Percentiles rank a stretch among this genome's conserved stretches.
These are phyloP conservation scores for Epichloe bromicola DNA, from an alignment of 2,329 filamentous ascomycete genomes.

Conservation along the genomic window DNA sequence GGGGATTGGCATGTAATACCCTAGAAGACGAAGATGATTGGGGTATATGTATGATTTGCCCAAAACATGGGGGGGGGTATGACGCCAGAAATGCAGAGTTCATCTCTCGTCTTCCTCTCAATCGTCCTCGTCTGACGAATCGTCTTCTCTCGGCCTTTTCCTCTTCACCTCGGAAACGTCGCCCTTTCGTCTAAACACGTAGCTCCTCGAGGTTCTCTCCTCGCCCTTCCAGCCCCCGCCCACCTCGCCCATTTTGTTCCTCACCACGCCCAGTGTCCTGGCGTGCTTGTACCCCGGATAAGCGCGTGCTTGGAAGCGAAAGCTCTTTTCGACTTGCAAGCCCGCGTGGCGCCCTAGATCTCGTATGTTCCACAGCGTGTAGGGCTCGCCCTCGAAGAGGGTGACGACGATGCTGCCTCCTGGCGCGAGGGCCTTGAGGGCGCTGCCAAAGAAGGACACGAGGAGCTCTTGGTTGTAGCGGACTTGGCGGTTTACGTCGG, in stretches of 20 bases:
- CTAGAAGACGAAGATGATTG: too few relatives aligned
- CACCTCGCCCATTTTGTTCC: constrained; percentile 30
- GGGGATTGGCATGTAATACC: too few relatives aligned
- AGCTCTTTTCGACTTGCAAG: constrained; percentile 56
- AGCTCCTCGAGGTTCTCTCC: constrained; percentile 39
- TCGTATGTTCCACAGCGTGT: constrained; percentile 87
- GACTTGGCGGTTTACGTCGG: constrained; percentile 88
- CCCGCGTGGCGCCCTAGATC: constrained; percentile 73
- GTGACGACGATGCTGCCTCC: constrained; percentile 63
- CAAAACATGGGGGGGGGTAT: too few relatives aligned
- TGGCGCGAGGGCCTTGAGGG: constrained; percentile 25
- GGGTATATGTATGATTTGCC: too few relatives aligned
- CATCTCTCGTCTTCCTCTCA: constrained; percentile 12
- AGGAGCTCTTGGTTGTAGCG: constrained; percentile 77
- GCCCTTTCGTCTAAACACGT: constrained; percentile 47
- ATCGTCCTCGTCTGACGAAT: constrained; percentile 14
- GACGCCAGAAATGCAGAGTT: too few relatives aligned
- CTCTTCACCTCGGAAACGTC: constrained; percentile 25
- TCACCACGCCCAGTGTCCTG: constrained; percentile 55
- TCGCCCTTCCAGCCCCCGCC: constrained; percentile 30
- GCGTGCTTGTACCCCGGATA: constrained; percentile 68
- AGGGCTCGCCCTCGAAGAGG: constrained; percentile 86
- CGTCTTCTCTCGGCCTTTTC: constrained; percentile 14
- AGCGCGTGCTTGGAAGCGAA: constrained; percentile 49
- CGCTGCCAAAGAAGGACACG: constrained; percentile 51